These are phyloP conservation scores for Lophiotrema nucula DNA, from an alignment of 495 filamentous ascomycete genomes.

Conservation along the genomic window DNA sequence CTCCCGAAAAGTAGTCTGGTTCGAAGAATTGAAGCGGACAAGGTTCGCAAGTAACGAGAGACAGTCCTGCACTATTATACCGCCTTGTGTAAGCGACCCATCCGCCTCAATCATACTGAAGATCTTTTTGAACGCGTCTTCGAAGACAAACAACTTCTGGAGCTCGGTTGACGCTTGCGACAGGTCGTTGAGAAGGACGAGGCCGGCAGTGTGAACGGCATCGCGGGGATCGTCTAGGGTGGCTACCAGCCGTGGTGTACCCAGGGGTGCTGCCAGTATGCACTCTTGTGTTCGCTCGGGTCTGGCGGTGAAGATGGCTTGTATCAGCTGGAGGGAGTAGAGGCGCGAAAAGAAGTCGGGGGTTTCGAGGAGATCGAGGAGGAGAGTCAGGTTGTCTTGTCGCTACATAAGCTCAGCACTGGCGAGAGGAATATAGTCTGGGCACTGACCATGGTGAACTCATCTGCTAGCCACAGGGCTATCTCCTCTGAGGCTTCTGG, in stretches of 20 bases:
- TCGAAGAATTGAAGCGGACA: slow-evolving; percentile 81
- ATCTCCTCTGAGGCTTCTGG: slow-evolving; percentile 97
- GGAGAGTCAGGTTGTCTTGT: slow-evolving; percentile 93
- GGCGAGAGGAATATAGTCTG: background rate
- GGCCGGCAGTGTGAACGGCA: slow-evolving; percentile 75
- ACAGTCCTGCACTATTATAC: slow-evolving; percentile 90
- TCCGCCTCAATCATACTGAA: slow-evolving; percentile 80
- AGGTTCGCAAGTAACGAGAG: slow-evolving; percentile 90
- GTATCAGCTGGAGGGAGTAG: slow-evolving; percentile 87
- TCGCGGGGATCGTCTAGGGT: slow-evolving; percentile 83
- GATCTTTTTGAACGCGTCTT: slow-evolving; percentile 85
- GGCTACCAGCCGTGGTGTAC: slow-evolving; percentile 81
- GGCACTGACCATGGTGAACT: slow-evolving; percentile 81
- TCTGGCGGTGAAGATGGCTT: slow-evolving; percentile 78
- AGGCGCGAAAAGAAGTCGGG: slow-evolving; percentile 90
- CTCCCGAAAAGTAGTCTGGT: slow-evolving; percentile 92
- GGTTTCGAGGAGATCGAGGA: slow-evolving; percentile 84
- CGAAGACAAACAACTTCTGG: slow-evolving; percentile 91
- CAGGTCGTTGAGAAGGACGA: slow-evolving; percentile 66
- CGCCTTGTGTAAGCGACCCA: slow-evolving; percentile 78
- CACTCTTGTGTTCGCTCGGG: slow-evolving; percentile 96
- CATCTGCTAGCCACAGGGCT: slow-evolving; percentile 92
- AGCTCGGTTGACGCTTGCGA: slow-evolving; percentile 74
- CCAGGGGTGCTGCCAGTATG: slow-evolving; percentile 80
- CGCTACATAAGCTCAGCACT: slow-evolving; percentile 59